Percentiles rank a stretch among this genome's conserved stretches.
Evolutionary conservation across 805 yeast species (phyloP).

Genomic region (Nakazawaea ernobii): DNA sequence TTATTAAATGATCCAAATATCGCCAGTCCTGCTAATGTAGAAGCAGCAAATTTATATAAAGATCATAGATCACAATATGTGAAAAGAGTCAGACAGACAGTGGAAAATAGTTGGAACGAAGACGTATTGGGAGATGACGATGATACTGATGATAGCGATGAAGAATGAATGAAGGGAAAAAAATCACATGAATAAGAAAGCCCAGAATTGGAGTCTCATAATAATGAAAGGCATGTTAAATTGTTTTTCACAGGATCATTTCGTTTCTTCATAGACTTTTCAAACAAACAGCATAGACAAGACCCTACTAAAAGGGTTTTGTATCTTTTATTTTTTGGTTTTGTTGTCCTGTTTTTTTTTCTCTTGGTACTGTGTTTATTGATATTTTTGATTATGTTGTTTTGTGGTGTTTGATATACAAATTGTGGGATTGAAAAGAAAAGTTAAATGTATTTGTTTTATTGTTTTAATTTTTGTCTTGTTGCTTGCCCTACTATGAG

Average conservation of each 20-base stretch:
- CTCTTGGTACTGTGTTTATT: background rate
- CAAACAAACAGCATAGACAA: background rate
- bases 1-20: constrained; percentile 94
- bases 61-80: constrained; percentile 92
- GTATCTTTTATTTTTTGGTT: background rate
- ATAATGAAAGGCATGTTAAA: too few species aligned
- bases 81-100: constrained; percentile 89
- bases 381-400: background rate
- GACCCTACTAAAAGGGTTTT: too few species aligned
- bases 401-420: background rate
- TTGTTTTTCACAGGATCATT: too few species aligned
- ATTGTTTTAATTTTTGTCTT: background rate
- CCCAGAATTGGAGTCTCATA: background rate
- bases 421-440: background rate
- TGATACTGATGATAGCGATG: constrained; percentile 27
- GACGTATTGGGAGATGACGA: constrained; percentile 51
- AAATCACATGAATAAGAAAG: constrained; percentile 6
- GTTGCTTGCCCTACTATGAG: too few species aligned
- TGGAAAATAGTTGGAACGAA: constrained; percentile 90
- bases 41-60: constrained; percentile 91
- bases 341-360: background rate
- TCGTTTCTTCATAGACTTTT: background rate
- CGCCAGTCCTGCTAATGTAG: constrained; percentile 95
- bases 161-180: constrained; percentile 16
- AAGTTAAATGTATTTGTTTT: background rate